Evolutionary conservation across 306 rosid species (phyloP).

Genomic region (Quercus wislizeni): DNA sequence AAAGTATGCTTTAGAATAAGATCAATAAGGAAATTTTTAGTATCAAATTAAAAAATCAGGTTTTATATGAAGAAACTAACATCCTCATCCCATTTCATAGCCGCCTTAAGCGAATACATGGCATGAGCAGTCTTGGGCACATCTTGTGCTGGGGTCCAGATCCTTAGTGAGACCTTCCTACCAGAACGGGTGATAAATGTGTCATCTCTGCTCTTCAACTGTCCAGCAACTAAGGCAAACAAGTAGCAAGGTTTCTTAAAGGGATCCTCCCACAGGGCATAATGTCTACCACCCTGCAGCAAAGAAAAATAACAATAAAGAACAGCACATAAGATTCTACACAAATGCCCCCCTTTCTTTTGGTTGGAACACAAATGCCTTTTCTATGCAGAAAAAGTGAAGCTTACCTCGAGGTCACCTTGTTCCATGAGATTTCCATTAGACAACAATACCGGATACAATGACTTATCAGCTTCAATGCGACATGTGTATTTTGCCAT

Average conservation of each 20-base stretch:
- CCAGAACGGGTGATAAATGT: conserved; percentile 70
- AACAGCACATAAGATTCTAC: conserved; percentile 14
- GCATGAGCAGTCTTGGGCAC: conserved; percentile 93
- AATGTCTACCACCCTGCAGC: conserved; percentile 85
- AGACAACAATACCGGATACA: conserved; percentile 90
- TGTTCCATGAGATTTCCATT: conserved; percentile 86
- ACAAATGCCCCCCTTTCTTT: not conserved
- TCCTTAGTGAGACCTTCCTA: conserved; percentile 75
- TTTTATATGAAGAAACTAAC: conserved; percentile 46
- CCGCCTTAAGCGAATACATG: conserved; percentile 90
- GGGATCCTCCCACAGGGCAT: conserved; percentile 95
- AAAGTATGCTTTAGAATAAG: conserved; percentile 22
- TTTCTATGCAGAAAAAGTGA: conserved; percentile 17
- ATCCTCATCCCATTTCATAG: conserved; percentile 99
- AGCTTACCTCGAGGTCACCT: conserved; percentile 81
- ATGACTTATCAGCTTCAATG: conserved; percentile 76
- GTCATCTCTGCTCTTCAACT: conserved; percentile 85
- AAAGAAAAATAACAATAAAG: conserved; percentile 20
- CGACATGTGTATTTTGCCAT: conserved; percentile 91
- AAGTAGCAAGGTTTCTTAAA: conserved; percentile 96
- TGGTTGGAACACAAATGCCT: not conserved
- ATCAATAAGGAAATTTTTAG: conserved; percentile 1
- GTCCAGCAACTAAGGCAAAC: conserved; percentile 99
- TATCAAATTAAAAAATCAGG: conserved; percentile 17
- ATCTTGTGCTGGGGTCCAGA: conserved; percentile 92